Evolutionary conservation across 2,329 filamentous ascomycete genomes (phyloP).

Genomic region (Aspergillus viridinutans): DNA sequence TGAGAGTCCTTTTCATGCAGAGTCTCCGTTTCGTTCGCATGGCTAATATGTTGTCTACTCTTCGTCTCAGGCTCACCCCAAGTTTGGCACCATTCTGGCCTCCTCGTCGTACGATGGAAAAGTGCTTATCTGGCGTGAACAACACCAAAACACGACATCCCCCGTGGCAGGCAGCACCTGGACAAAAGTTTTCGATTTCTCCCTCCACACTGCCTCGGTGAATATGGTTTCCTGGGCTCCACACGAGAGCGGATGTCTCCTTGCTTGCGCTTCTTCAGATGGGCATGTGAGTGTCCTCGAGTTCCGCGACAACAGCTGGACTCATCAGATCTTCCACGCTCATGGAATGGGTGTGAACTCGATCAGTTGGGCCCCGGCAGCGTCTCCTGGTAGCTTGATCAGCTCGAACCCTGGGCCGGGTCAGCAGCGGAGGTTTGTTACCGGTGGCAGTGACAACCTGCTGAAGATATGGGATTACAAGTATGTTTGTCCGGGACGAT

Average conservation of each 20-base stretch:
- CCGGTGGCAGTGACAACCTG: conserved; percentile 87
- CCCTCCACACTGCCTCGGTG: conserved; percentile 89
- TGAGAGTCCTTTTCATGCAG: neutral
- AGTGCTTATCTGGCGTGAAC: conserved; percentile 97
- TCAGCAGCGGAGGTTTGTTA: conserved; percentile 79
- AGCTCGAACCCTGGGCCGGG: conserved; percentile 62
- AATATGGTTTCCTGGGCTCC: conserved; percentile 98
- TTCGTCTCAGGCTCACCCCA: conserved; percentile 69
- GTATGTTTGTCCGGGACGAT: conserved; percentile 28
- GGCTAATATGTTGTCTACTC: conserved; percentile 2
- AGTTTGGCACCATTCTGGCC: conserved; percentile 96
- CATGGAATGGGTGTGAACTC: conserved; percentile 94
- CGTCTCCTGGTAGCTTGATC: conserved; percentile 77
- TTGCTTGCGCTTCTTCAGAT: conserved; percentile 91
- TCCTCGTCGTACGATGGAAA: conserved; percentile 96
- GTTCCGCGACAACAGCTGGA: conserved; percentile 94
- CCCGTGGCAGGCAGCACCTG: conserved; percentile 54
- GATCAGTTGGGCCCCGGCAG: conserved; percentile 89
- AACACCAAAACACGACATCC: conserved; percentile 43
- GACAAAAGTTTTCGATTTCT: conserved; percentile 89
- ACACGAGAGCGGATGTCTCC: conserved; percentile 88
- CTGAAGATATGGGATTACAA: conserved; percentile 92
- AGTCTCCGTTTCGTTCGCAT: neutral
- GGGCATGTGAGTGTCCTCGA: conserved; percentile 91
- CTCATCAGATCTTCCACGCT: conserved; percentile 82